phyloP scores from a whole-genome alignment of 2,329 filamentous ascomycete species.

The Proliferodiscus dingleyae region DNA sequence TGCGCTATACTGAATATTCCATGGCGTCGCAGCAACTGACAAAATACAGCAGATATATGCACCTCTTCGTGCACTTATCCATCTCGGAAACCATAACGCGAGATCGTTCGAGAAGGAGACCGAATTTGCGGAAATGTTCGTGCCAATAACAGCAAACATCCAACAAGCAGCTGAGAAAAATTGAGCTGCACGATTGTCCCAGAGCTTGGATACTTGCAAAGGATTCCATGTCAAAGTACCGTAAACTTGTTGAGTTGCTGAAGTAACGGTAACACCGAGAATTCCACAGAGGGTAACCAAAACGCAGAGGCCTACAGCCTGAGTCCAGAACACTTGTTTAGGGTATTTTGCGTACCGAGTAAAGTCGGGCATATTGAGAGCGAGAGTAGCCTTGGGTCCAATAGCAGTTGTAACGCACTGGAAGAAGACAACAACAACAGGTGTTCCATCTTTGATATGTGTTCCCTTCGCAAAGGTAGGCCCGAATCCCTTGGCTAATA shows the following conservation, averaged over 20 bases:
- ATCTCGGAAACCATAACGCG: constrained; percentile 44
- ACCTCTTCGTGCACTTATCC: constrained; percentile 44
- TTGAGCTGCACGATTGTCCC: constrained; percentile 27
- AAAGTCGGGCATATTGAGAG: constrained; percentile 30
- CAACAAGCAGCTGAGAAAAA: constrained; percentile 29
- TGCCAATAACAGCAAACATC: constrained; percentile 30
- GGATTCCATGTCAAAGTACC: constrained; percentile 29
- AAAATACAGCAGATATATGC: constrained; percentile 39
- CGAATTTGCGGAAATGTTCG: constrained; percentile 38
- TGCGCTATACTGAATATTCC: constrained; percentile 39
- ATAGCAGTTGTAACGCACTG: constrained; percentile 21
- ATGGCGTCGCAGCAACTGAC: constrained; percentile 41
- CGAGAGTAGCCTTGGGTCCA: constrained; percentile 24
- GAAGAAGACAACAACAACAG: constrained; percentile 18
- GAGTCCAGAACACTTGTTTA: constrained; percentile 21
- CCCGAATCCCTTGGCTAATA: constrained; percentile 19
- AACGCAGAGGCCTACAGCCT: constrained; percentile 21
- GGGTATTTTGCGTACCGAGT: constrained; percentile 27
- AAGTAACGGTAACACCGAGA: constrained; percentile 24
- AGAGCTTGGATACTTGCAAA: constrained; percentile 20
- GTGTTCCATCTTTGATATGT: constrained; percentile 16
- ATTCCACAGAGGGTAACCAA: constrained; percentile 24
- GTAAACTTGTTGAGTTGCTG: constrained; percentile 25
- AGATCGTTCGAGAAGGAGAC: constrained; percentile 33
- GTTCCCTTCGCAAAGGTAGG: constrained; percentile 21